Conservation (phyloP, 1,139 yeast species). For the Pichia sp. region DNA sequence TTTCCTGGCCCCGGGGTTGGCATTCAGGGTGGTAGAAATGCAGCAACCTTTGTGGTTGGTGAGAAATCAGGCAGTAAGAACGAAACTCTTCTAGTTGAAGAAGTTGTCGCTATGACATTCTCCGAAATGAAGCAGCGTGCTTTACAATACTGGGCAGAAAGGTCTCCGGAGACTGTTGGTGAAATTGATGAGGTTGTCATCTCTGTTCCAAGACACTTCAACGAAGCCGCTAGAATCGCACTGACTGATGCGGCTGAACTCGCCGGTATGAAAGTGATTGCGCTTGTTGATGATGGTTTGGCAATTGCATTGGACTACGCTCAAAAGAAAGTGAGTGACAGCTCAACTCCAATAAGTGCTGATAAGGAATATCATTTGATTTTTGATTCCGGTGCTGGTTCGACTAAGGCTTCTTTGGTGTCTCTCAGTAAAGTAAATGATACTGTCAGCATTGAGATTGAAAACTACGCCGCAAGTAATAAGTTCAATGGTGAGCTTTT, state of each 20-base stretch:
- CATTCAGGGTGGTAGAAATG: slow-evolving; percentile 39
- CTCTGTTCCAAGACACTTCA: slow-evolving; percentile 70
- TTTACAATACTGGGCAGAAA: slow-evolving; percentile 34
- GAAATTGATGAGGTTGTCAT: slow-evolving; percentile 58
- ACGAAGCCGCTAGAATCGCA: slow-evolving; percentile 61
- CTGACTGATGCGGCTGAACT: slow-evolving; percentile 65
- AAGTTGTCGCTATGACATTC: slow-evolving; percentile 76
- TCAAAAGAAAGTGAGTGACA: slow-evolving; percentile 35
- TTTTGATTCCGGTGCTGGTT: slow-evolving; percentile 91
- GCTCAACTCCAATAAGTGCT: slow-evolving; percentile 28
- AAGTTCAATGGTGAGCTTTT: slow-evolving; percentile 68
- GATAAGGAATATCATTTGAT: slow-evolving; percentile 57
- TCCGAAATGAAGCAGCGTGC: slow-evolving; percentile 65
- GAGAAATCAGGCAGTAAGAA: slow-evolving; percentile 19
- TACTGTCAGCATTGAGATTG: slow-evolving; percentile 49
- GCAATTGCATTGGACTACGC: slow-evolving; percentile 82
- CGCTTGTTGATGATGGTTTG: slow-evolving; percentile 80
- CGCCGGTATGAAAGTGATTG: slow-evolving; percentile 60
- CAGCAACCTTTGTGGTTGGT: slow-evolving; percentile 52
- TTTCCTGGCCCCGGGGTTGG: slow-evolving; percentile 60
- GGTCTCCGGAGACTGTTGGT: slow-evolving; percentile 31
- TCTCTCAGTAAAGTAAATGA: slow-evolving; percentile 38
- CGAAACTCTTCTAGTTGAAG: slow-evolving; percentile 47
- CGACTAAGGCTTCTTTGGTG: slow-evolving; percentile 79
- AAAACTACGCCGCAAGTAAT: slow-evolving; percentile 63